Evolutionary conservation across 768 basidiomycete genomes (phyloP).

Genomic region (Mycena chlorophos): DNA sequence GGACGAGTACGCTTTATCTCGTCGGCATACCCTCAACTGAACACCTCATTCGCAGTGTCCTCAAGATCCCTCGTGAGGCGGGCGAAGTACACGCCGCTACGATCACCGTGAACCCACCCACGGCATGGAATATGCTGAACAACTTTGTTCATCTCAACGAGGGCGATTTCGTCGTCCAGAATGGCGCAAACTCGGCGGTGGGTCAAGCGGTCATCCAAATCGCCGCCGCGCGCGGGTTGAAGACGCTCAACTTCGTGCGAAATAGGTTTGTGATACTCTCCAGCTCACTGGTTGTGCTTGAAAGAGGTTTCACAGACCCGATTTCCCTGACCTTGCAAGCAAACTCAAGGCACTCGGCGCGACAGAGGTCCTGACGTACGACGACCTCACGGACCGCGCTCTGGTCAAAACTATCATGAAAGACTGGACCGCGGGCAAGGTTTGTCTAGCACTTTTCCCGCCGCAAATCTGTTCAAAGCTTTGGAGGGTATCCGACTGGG

Average conservation of each 20-base stretch:
- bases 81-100: constrained; percentile 70
- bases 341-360: constrained; percentile 66
- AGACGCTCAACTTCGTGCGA: constrained; percentile 82
- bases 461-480: background rate
- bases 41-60: constrained; percentile 30
- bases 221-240: constrained; percentile 66
- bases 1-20: constrained; percentile 34
- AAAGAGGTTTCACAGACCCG: constrained; percentile 41
- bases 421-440: constrained; percentile 65
- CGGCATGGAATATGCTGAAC: constrained; percentile 80
- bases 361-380: constrained; percentile 75
- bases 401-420: constrained; percentile 52
- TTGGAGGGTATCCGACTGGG: constrained; percentile 45
- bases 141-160: constrained; percentile 62
- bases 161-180: constrained; percentile 84
- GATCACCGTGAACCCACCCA: constrained; percentile 79
- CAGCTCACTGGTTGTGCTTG: background rate
- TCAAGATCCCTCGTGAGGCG: constrained; percentile 53
- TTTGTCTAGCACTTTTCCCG: constrained; percentile 24
- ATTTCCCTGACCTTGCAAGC: constrained; percentile 49
- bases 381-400: constrained; percentile 62
- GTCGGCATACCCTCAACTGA: background rate
- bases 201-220: constrained; percentile 88
- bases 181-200: constrained; percentile 83
- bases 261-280: constrained; percentile 47